These are phyloP conservation scores for Amphirosellinia nigrospora DNA, from an alignment of 495 filamentous ascomycete genomes.

Conservation along the genomic window DNA sequence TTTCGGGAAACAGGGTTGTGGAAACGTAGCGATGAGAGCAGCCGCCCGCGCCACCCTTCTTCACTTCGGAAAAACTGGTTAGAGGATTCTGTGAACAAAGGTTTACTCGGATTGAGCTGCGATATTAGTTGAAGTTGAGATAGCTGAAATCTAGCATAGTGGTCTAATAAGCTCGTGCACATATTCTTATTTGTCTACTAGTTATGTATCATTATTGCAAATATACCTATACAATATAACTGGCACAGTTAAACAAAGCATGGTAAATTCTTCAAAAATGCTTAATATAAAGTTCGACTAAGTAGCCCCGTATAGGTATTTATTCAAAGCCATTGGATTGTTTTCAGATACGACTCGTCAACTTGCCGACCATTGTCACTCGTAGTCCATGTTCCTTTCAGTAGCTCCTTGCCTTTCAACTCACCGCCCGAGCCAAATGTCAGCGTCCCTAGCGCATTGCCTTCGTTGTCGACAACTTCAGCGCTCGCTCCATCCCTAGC, in stretches of 20 bases:
- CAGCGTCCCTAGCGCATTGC: conserved; percentile 40
- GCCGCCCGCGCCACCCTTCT: conserved; percentile 2
- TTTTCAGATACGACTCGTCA: conserved; percentile 27
- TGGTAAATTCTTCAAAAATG: not conserved
- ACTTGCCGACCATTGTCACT: conserved; percentile 28
- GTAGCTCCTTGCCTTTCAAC: conserved; percentile 27
- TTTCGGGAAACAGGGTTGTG: conserved; percentile 11
- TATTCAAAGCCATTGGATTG: conserved; percentile 22
- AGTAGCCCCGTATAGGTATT: not conserved
- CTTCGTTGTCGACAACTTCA: conserved; percentile 46
- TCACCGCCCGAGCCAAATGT: conserved; percentile 27
- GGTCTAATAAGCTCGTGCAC: not conserved
- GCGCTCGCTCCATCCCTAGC: conserved; percentile 41
- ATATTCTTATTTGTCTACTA: not conserved
- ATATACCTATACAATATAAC: not conserved
- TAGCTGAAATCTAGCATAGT: not conserved
- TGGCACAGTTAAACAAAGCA: too few species aligned
- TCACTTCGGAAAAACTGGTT: conserved; percentile 33
- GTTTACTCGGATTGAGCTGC: conserved; percentile 36
- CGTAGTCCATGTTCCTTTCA: conserved; percentile 31
- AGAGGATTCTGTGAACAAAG: conserved; percentile 36
- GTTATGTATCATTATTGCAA: not conserved
- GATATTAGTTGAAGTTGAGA: conserved; percentile 28
- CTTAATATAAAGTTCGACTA: not conserved
- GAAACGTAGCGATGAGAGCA: conserved; percentile 4